A percentile compares a stretch with the other conserved stretches of the same genome.
Evolutionary conservation across 257 asterid species (phyloP).

Genomic region (Lycium ferocissimum): DNA sequence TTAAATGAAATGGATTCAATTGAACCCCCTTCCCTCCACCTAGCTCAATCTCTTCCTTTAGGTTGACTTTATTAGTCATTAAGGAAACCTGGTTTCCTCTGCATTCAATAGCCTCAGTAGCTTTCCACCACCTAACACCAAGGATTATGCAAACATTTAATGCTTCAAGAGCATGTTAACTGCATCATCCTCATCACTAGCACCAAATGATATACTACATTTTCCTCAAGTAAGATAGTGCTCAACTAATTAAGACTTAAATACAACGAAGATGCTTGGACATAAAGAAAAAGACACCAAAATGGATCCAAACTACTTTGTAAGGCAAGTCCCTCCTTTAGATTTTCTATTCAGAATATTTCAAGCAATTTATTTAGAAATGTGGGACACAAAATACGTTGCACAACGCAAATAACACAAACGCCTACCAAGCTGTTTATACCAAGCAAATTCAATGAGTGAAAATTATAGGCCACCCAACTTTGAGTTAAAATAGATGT

Average conservation of each 20-base stretch:
- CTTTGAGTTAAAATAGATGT: neutral
- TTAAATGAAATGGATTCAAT: too few species aligned
- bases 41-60: too few species aligned
- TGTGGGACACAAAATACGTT: neutral
- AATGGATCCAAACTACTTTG: neutral
- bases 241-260: neutral
- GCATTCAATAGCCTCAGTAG: too few species aligned
- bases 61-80: too few species aligned
- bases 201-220: neutral
- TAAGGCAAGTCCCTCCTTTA: neutral
- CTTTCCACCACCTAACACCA: too few species aligned
- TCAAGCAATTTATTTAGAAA: neutral
- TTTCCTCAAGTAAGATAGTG: neutral
- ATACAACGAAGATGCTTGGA: neutral
- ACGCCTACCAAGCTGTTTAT: neutral
- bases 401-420: neutral
- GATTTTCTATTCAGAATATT: neutral
- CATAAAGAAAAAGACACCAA: neutral
- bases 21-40: too few species aligned
- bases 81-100: too few species aligned
- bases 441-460: neutral
- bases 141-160: too few species aligned
- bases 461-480: neutral
- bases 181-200: too few species aligned
- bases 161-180: too few species aligned